Base-by-base conservation (phyloP, 495 filamentous ascomycete genomes). In the Darksidea phi region DNA sequence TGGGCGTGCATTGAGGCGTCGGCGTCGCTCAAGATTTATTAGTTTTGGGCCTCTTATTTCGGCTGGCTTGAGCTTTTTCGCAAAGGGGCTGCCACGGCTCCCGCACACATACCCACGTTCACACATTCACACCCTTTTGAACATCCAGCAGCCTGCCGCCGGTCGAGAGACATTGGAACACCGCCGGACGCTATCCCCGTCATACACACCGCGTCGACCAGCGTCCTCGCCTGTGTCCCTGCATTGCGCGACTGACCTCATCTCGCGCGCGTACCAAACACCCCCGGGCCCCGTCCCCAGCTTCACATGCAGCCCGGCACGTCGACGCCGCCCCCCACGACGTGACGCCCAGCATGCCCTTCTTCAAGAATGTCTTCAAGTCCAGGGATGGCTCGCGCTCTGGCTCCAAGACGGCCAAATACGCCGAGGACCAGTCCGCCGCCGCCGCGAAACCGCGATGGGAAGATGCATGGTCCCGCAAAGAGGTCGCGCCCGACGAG, bases 391-490 rank as follows among this genome's bases (percentile, higher is more conserved):
- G 68, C 23, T 55, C 68, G 25, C 37, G 67, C 26, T 69, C 65
- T 42, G 70, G 76, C 37, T 79, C 82, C 57, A 82, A 82, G 69
- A 77, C 79, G 60, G 80, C 80, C 58, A 82, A 82, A 69, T 71
- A 74, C 54, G 62, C 80, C 6, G 80, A 86, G 65, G n/a, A n/a
- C n/a, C 74, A 82, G 73, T 36, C 79, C 53, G 70, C 73, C 15
- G 74, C 75, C 26, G 80, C 81, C 37, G 75, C 80, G 50, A 91
- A 91, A 71, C 89, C 89, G 55, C 80, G 80, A 70, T 96, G 91
- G 88, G 87, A 88, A 47, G 91, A 97, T 73, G 88, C 93, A 66
- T 98, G 91, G 87, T 80, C 83, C 57, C 85, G 92, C 67, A 92
- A 86, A 59, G 84, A 89, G 50, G 86, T 98, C 58, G 86, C 89